Evolutionary conservation across 768 basidiomycete genomes (phyloP).

Genomic region (Trametes gibbosa): DNA sequence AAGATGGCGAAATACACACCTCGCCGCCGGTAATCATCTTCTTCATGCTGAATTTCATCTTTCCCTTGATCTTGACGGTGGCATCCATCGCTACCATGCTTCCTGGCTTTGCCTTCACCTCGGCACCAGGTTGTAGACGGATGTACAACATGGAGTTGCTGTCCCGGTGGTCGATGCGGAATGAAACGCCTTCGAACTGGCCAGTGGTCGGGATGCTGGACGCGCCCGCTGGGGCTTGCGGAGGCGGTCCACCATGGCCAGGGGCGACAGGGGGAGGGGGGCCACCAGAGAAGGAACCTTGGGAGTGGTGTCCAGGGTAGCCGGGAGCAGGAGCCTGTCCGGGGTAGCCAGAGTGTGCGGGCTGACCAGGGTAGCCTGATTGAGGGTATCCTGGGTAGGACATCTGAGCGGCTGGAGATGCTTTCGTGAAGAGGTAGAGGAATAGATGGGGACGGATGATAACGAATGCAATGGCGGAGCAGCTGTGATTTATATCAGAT

Average conservation of each 20-base stretch:
- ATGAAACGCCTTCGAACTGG: slow-evolving; percentile 27
- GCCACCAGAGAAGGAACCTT: not conserved
- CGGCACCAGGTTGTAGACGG: slow-evolving; percentile 28
- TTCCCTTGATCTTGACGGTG: slow-evolving; percentile 31
- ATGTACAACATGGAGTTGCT: slow-evolving; percentile 32
- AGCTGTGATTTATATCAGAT: not conserved
- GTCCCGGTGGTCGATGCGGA: slow-evolving; percentile 32
- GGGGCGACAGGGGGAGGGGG: slow-evolving; percentile 1
- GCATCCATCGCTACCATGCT: slow-evolving; percentile 35
- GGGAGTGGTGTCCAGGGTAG: slow-evolving; percentile 14
- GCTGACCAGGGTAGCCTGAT: not conserved
- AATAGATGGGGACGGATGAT: not conserved
- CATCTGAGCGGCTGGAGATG: not conserved
- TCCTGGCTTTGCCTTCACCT: slow-evolving; percentile 33
- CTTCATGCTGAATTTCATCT: slow-evolving; percentile 29
- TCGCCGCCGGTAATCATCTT: slow-evolving; percentile 31
- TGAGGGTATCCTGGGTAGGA: not conserved
- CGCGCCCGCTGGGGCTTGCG: not conserved
- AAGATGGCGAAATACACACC: slow-evolving; percentile 14
- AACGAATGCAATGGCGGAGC: not conserved
- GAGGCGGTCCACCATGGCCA: not conserved
- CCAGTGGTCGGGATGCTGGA: slow-evolving; percentile 22
- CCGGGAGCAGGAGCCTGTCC: slow-evolving; percentile 3
- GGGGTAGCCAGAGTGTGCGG: not conserved
- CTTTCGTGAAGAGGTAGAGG: not conserved